Evolutionary conservation across 129 eudicot genomes (phyloP).

Genomic region (Heracleum sosnowskyi): DNA sequence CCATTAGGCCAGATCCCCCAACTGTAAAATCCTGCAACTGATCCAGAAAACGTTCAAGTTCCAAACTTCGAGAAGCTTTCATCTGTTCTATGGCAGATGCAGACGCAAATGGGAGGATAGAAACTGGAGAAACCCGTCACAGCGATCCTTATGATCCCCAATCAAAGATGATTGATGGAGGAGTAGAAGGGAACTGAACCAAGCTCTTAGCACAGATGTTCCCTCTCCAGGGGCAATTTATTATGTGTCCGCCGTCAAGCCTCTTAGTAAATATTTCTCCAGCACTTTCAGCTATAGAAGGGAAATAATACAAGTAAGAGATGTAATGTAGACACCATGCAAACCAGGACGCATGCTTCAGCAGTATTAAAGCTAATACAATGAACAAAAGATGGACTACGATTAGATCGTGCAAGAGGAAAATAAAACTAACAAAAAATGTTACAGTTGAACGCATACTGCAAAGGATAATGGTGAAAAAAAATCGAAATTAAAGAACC

Average conservation of each 20-base stretch:
- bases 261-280: conserved; percentile 67
- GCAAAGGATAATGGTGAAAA: neutral
- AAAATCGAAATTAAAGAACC: neutral
- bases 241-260: conserved; percentile 78
- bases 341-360: neutral
- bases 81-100: conserved; percentile 72
- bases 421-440: neutral
- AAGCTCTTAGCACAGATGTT: conserved; percentile 89
- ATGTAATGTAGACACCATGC: neutral
- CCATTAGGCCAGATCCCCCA: conserved; percentile 51
- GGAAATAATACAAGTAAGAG: neutral
- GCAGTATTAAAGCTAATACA: neutral
- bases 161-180: conserved; percentile 74
- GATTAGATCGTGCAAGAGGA: neutral
- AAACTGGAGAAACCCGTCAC: conserved; percentile 94
- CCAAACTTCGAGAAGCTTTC: conserved; percentile 55
- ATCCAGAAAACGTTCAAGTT: conserved; percentile 71
- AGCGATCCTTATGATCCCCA: conserved; percentile 91
- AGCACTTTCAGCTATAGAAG: conserved; percentile 43
- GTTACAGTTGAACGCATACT: neutral
- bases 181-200: conserved; percentile 96
- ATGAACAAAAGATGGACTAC: neutral
- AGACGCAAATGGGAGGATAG: conserved; percentile 67
- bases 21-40: conserved; percentile 35
- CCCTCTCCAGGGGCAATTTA: conserved; percentile 87